Base-by-base conservation (phyloP, 2,329 filamentous ascomycete genomes). In the Hysterium pulicare region DNA sequence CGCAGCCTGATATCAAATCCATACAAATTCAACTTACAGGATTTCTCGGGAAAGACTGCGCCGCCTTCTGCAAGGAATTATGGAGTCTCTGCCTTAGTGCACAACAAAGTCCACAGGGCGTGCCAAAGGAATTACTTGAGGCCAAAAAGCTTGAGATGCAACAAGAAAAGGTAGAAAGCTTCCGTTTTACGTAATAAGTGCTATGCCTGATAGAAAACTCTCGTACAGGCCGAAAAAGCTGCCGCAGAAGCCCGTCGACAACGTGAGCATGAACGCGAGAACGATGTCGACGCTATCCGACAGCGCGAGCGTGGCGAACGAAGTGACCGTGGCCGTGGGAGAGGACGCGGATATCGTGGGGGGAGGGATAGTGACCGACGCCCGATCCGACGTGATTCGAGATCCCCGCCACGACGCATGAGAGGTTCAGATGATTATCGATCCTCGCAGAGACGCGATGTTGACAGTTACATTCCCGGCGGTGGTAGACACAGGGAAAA, bases 141-240 rank as follows among this genome's bases (percentile, higher is more conserved):
- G 90, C 91, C 1, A 98, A 98, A 75, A 98, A 97, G 70, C 72
- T 87, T 33, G 93, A 98, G 68, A 74, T 98, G 36, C 88, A 93
- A 48, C 89, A 96, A 68, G 90, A 96, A 69, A 95, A 95, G 84
- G 91, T 94, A 66, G 24, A 62, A 42, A 20, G 23, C 15, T 10
- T 15, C 21, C 30, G 30, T 5, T 15, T 9, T 21, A 15, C 30
- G 23, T 26, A 7, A 11, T 30, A 24, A n/a, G 19, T 20, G 19
- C 30, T 11, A 28, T 17, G 32, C 44, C 61, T 66, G 56, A 56
- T 42, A 22, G n/a, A 23, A 13, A 6, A 22, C 10, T 30, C 15
- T 32, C 21, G 34, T 51, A 90, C 85, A 94, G 60, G 86, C 88
- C 26, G 89, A 93, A 54, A 86, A 84, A 64, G 84, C 84, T 33